Evolutionary conservation across 306 rosid genomes (phyloP).

Genomic region (Cucurbita maxima): DNA sequence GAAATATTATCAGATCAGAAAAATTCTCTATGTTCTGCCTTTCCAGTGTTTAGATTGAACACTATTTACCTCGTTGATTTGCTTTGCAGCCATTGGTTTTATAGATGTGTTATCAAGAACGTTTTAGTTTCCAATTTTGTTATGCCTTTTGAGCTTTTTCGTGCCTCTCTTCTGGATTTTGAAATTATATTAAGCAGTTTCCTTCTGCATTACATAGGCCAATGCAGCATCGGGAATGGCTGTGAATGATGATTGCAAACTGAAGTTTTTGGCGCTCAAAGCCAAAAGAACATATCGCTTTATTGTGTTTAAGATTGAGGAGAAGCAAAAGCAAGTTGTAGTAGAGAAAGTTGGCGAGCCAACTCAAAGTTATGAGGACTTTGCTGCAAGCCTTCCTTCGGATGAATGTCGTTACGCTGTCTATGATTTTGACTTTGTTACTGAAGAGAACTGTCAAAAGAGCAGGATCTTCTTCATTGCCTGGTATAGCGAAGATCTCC

Average conservation of each 20-base stretch:
- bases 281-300: slow-evolving; percentile 64
- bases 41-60: not conserved
- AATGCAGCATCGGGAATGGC: slow-evolving; percentile 78
- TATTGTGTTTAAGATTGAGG: slow-evolving; percentile 67
- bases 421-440: slow-evolving; percentile 71
- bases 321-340: slow-evolving; percentile 75
- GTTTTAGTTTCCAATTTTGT: not conserved
- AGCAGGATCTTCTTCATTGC: slow-evolving; percentile 75
- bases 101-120: not conserved
- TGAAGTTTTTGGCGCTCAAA: slow-evolving; percentile 64
- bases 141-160: not conserved
- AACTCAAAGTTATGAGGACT: slow-evolving; percentile 47
- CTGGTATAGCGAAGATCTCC: slow-evolving; percentile 26
- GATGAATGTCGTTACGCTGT: slow-evolving; percentile 81
- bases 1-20: not conserved
- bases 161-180: not conserved
- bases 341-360: slow-evolving; percentile 78
- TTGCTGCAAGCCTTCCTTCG: slow-evolving; percentile 56
- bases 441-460: slow-evolving; percentile 59
- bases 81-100: not conserved
- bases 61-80: not conserved
- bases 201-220: slow-evolving; percentile 28
- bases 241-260: slow-evolving; percentile 68
- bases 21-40: not conserved
- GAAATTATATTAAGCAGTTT: not conserved